A percentile compares a stretch with the other conserved stretches of the same genome.
These are phyloP conservation scores for Hyphodiscus hymeniophilus DNA, from an alignment of 495 filamentous ascomycete genomes.

Conservation along the genomic window DNA sequence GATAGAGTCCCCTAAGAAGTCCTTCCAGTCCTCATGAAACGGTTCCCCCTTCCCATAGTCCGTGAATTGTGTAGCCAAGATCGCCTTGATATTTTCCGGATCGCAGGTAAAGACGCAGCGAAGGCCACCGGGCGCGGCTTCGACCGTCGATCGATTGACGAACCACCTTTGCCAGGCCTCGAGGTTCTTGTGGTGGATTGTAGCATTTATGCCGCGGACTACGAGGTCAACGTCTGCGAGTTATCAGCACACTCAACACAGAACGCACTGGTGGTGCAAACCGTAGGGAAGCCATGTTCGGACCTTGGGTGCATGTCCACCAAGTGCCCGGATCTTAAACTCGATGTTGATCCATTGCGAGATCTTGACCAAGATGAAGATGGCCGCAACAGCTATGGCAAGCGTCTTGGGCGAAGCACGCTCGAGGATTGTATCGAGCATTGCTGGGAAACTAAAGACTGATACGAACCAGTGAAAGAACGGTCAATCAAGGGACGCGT, in stretches of 20 bases:
- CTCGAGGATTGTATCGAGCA: slow-evolving; percentile 26
- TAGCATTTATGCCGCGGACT: slow-evolving; percentile 38
- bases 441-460: slow-evolving; percentile 30
- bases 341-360: slow-evolving; percentile 26
- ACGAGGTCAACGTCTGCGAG: slow-evolving; percentile 55
- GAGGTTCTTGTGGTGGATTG: slow-evolving; percentile 43
- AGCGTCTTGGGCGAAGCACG: slow-evolving; percentile 27
- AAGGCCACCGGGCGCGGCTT: slow-evolving; percentile 45
- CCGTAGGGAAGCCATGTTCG: slow-evolving; percentile 25
- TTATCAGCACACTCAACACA: too few relatives aligned
- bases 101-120: slow-evolving; percentile 60
- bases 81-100: slow-evolving; percentile 79
- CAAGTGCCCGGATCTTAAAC: slow-evolving; percentile 34
- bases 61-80: slow-evolving; percentile 65
- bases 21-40: slow-evolving; percentile 63
- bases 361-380: slow-evolving; percentile 24
- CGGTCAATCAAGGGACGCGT: too few relatives aligned
- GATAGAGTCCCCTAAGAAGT: slow-evolving; percentile 72
- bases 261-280: too few relatives aligned
- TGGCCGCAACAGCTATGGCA: slow-evolving; percentile 19
- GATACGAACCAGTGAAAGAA: too few relatives aligned
- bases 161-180: slow-evolving; percentile 53
- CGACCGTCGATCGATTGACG: slow-evolving; percentile 40
- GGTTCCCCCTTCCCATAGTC: slow-evolving; percentile 65
- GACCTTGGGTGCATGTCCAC: slow-evolving; percentile 25